A percentile compares a stretch with the other conserved stretches of the same genome.
Conservation (phyloP, 495 filamentous ascomycete species). For the Trichoderma reesei region DNA sequence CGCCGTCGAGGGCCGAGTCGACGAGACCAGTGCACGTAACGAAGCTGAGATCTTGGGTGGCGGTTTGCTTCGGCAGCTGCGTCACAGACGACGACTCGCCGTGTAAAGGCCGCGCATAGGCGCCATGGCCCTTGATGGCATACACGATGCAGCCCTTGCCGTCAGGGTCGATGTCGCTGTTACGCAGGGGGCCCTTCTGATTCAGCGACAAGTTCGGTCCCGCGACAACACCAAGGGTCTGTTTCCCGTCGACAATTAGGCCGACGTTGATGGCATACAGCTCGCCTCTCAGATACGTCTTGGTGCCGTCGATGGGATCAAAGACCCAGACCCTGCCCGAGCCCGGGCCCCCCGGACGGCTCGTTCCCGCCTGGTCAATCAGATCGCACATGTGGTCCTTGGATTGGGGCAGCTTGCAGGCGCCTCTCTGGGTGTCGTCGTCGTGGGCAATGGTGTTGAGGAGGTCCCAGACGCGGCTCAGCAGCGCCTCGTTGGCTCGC, state of each 20-base stretch:
- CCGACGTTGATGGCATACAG: slow-evolving; percentile 49
- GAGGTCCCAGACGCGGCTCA: slow-evolving; percentile 44
- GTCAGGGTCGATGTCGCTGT: slow-evolving; percentile 38
- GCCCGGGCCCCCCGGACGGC: slow-evolving; percentile 24
- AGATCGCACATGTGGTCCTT: slow-evolving; percentile 48
- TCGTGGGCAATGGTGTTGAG: slow-evolving; percentile 33
- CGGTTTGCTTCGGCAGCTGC: slow-evolving; percentile 19
- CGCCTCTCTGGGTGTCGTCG: slow-evolving; percentile 17
- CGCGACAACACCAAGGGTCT: slow-evolving; percentile 40
- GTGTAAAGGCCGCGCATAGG: slow-evolving; percentile 25
- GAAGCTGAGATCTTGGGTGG: slow-evolving; percentile 25
- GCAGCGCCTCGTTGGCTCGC: slow-evolving; percentile 35
- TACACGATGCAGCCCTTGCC: slow-evolving; percentile 48
- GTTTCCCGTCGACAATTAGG: slow-evolving; percentile 26
- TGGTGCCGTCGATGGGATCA: slow-evolving; percentile 65
- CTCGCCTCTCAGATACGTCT: slow-evolving; percentile 50
- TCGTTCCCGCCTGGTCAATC: slow-evolving; percentile 51
- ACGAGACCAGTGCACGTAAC: slow-evolving; percentile 32
- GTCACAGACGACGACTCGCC: slow-evolving; percentile 27
- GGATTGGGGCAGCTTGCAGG: slow-evolving; percentile 32
- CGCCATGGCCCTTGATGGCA: slow-evolving; percentile 47
- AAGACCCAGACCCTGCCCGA: slow-evolving; percentile 50
- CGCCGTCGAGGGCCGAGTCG: slow-evolving; percentile 32
- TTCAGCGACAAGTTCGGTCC: slow-evolving; percentile 46
- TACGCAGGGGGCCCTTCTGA: slow-evolving; percentile 18